Conservation (phyloP, 202 grass and related monocot species). For the Dendrocalamus latiflorus region DNA sequence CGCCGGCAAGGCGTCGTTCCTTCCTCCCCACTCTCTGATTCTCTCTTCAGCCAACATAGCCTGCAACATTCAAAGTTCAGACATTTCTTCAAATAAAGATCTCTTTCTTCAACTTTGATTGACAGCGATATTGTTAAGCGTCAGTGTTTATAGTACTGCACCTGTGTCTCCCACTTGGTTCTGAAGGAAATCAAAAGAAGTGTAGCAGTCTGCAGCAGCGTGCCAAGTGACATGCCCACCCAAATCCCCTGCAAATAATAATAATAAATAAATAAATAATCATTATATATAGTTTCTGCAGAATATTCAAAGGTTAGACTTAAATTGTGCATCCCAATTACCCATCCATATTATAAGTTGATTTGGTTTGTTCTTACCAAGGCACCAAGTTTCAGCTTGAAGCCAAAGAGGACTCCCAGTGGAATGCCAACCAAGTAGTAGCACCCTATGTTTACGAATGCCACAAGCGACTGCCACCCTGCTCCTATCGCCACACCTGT, state of each 20-base stretch:
- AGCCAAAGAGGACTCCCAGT: conserved; percentile 68
- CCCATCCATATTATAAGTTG: no score
- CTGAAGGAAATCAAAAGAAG: conserved; percentile 59
- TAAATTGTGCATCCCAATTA: neutral
- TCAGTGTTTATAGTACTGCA: neutral
- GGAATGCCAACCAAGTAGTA: conserved; percentile 91
- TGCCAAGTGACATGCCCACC: conserved; percentile 82
- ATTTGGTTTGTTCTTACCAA: conserved; percentile 37
- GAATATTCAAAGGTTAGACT: neutral
- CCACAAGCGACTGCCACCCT: conserved; percentile 82
- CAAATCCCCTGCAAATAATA: conserved; percentile 79
- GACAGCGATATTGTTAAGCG: neutral
- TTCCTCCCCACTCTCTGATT: conserved; percentile 72
- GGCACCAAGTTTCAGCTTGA: conserved; percentile 61
- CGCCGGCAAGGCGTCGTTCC: conserved; percentile 15
- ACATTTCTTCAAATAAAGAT: neutral
- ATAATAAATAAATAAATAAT: neutral
- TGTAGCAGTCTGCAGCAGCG: conserved; percentile 60
- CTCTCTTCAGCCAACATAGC: conserved; percentile 64
- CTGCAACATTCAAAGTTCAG: conserved; percentile 26
- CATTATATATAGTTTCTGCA: neutral
- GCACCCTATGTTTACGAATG: conserved; percentile 72
- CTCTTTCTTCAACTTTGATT: neutral
- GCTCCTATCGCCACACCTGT: conserved; percentile 91
- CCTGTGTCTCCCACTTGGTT: conserved; percentile 95